Base-by-base conservation (phyloP, 208 protist genomes). In the Acanthamoeba triangularis region DNA sequence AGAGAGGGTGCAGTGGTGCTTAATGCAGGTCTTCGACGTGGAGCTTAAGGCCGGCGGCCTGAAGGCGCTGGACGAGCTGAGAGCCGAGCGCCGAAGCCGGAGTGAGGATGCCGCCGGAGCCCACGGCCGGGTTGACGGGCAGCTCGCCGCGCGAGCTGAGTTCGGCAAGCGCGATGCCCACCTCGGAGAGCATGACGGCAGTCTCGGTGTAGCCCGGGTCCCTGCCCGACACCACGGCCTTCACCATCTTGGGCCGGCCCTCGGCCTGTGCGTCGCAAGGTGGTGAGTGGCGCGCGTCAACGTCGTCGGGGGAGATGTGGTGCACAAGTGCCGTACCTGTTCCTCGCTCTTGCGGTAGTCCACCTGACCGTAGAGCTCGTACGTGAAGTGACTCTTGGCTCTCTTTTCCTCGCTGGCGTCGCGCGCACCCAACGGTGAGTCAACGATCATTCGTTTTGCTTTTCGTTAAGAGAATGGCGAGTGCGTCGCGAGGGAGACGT, bases 191-290 rank as follows among this genome's bases (percentile, higher is more conserved):
- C 91, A 96, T 96, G 37, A 87, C 78, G 28, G 95, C 91, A 2
- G 95, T 96, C 59, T 96, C 95, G 14, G 28, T 69, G 69, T 96
- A 96, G 67, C 95, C 95, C 16, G 96, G 95, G n/a, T 97, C 96
- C 8, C 95, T 69, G 30, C 95, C 95, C 16, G 54, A 23, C 8
- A 96, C 95, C 16, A 67, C 56, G 0, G 92, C 92, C 49, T 82
- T 76, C 35, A 94, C 90, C 37, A 41, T 14, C 25, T 65, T 61
- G 78, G 69, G 69, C 49, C 30, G 37, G n/a, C 56, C 78, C 78
- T 80, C n/a, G 33, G 78, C 93, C 90, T 69, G 88, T 37, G 47
- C 30, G n/a, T 28, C 25, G 18, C 59, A 18, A 61, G 54, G 30
- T 20, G n/a, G 25, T 16, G n/a, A 13, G 25, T 7, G 20, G 61